These are phyloP conservation scores for Leccinum incarnatum DNA, from an alignment of 768 basidiomycete genomes.

Conservation along the genomic window DNA sequence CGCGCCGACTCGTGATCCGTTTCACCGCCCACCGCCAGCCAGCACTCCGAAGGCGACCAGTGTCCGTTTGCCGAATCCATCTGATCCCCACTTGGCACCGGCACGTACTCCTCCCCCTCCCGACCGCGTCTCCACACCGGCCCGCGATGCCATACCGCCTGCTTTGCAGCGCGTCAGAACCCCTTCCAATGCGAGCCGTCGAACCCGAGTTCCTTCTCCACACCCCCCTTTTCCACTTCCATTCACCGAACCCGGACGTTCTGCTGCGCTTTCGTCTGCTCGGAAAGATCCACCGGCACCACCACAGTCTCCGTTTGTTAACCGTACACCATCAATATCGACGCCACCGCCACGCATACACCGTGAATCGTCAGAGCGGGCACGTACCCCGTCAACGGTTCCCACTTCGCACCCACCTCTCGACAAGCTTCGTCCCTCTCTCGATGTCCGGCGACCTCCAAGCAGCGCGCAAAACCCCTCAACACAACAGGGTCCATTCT, in stretches of 20 bases:
- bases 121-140: slow-evolving; percentile 16
- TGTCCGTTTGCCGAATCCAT: slow-evolving; percentile 6
- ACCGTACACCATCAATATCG: slow-evolving; percentile 10
- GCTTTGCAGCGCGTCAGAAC: slow-evolving; percentile 19
- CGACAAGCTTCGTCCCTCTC: slow-evolving; percentile 16
- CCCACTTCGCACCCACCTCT: slow-evolving; percentile 16
- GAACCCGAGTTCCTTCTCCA: slow-evolving; percentile 7
- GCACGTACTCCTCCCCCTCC: slow-evolving; percentile 8
- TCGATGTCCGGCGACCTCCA: slow-evolving; percentile 17
- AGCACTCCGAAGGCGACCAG: slow-evolving; percentile 10
- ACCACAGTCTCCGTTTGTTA: slow-evolving; percentile 8
- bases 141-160: slow-evolving; percentile 14
- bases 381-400: slow-evolving; percentile 14
- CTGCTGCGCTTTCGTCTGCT: slow-evolving; percentile 12
- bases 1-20: slow-evolving; percentile 25
- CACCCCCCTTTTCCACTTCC: slow-evolving; percentile 10
- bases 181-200: slow-evolving; percentile 15
- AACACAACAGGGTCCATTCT: slow-evolving; percentile 2
- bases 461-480: slow-evolving; percentile 9
- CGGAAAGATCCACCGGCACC: slow-evolving; percentile 15
- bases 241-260: slow-evolving; percentile 16
- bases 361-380: slow-evolving; percentile 17
- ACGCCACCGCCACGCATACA: slow-evolving; percentile 8
- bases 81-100: slow-evolving; percentile 1
- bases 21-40: slow-evolving; percentile 25